phyloP scores from a whole-genome alignment of 306 rosid genomes.

The Acacia acuminata region DNA sequence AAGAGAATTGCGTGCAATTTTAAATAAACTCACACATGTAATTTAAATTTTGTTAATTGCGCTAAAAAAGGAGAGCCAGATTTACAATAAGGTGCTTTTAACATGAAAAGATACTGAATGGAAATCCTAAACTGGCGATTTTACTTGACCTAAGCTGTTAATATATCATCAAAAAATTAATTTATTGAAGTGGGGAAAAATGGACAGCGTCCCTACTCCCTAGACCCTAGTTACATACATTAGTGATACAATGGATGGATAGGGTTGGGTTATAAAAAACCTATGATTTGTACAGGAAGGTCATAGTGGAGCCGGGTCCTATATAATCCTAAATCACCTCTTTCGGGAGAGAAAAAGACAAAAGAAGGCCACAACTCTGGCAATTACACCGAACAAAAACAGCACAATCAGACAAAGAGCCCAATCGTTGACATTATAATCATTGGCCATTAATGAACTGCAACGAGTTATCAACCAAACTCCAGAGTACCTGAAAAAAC shows the following conservation, averaged over 20 bases:
- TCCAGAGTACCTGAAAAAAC: constrained; percentile 65
- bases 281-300: constrained; percentile 7
- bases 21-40: neutral
- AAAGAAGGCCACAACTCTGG: constrained; percentile 53
- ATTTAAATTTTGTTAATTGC: neutral
- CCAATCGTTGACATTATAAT: constrained; percentile 68
- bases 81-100: neutral
- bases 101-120: neutral
- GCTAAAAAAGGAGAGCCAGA: neutral
- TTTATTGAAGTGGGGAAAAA: constrained; percentile 1
- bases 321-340: constrained; percentile 37
- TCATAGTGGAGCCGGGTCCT: neutral
- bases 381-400: constrained; percentile 44
- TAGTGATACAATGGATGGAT: neutral
- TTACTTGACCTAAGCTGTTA: constrained; percentile 26
- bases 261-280: constrained; percentile 14
- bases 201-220: neutral
- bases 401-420: constrained; percentile 51
- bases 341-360: constrained; percentile 37
- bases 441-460: constrained; percentile 48
- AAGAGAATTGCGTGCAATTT: neutral
- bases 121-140: constrained; percentile 17
- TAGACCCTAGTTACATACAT: constrained; percentile 13
- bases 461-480: constrained; percentile 92
- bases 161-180: neutral